These are phyloP conservation scores for Trichoderma simmonsii DNA, from an alignment of 2,329 filamentous ascomycete genomes.

Conservation along the genomic window DNA sequence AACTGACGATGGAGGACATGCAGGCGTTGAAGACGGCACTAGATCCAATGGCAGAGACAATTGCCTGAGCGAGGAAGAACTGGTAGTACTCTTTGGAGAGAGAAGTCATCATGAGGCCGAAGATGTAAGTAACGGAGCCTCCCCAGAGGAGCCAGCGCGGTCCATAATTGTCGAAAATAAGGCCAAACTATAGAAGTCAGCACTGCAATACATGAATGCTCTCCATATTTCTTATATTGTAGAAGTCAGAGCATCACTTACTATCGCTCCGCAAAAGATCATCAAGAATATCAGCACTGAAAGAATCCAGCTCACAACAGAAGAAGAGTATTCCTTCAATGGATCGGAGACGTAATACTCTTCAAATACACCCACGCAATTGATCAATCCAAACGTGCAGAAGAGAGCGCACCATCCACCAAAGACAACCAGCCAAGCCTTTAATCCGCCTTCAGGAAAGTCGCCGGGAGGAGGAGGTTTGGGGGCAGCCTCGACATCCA, in stretches of 20 bases:
- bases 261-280: conserved; percentile 48
- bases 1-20: conserved; percentile 44
- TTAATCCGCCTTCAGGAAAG: conserved; percentile 57
- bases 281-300: conserved; percentile 50
- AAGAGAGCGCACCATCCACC: conserved; percentile 44
- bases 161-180: conserved; percentile 62
- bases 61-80: conserved; percentile 42
- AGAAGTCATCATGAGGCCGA: conserved; percentile 64
- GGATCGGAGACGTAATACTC: conserved; percentile 53
- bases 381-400: conserved; percentile 44
- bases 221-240: neutral
- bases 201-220: neutral
- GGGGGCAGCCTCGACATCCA: conserved; percentile 5
- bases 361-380: conserved; percentile 55
- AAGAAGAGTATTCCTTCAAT: conserved; percentile 46
- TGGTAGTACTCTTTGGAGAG: conserved; percentile 46
- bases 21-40: conserved; percentile 42
- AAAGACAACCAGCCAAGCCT: conserved; percentile 57
- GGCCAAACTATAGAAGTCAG: conserved; percentile 44
- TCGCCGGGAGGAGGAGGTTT: conserved; percentile 32
- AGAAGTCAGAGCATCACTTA: conserved; percentile 23
- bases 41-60: conserved; percentile 42
- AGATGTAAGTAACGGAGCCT: conserved; percentile 56
- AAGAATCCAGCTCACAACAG: conserved; percentile 58
- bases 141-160: conserved; percentile 54